Conservation (phyloP, 2,329 filamentous ascomycete genomes). For the Ceratocystis huliohia region DNA sequence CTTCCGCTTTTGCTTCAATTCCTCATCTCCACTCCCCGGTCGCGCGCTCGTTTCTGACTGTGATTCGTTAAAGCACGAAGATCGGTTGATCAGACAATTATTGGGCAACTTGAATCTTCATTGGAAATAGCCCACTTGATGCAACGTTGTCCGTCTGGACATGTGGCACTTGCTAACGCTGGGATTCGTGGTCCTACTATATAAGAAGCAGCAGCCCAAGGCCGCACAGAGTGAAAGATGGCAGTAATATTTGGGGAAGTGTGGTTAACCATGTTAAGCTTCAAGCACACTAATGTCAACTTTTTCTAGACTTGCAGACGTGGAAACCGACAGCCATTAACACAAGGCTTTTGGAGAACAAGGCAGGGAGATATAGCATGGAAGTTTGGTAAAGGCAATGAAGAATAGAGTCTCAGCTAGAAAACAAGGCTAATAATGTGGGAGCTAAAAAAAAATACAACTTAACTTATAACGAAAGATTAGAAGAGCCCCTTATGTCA, state of each 20-base stretch:
- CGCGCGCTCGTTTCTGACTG: not conserved
- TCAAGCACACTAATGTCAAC: too few species aligned
- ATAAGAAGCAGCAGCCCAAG: not conserved
- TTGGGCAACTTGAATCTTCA: not conserved
- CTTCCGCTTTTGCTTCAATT: not conserved
- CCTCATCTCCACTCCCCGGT: not conserved
- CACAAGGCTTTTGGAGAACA: not conserved
- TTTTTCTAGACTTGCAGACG: too few species aligned
- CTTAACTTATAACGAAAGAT: not conserved
- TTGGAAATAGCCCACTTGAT: not conserved
- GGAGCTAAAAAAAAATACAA: not conserved
- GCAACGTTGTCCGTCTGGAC: not conserved
- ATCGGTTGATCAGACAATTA: conserved; percentile 4
- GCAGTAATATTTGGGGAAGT: not conserved
- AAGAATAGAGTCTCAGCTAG: not conserved
- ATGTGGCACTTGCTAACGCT: conserved; percentile 3
- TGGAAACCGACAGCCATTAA: too few species aligned
- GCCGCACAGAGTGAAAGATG: not conserved
- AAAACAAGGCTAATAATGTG: not conserved
- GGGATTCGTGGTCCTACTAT: not conserved
- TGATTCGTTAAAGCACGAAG: not conserved
- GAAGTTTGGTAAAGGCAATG: not conserved
- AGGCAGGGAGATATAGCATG: not conserved
- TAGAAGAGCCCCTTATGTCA: too few species aligned
- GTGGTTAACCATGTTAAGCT: not conserved